Evolutionary conservation across 164 flowering plant genomes (phyloP).

Genomic region (Stephania japonica): DNA sequence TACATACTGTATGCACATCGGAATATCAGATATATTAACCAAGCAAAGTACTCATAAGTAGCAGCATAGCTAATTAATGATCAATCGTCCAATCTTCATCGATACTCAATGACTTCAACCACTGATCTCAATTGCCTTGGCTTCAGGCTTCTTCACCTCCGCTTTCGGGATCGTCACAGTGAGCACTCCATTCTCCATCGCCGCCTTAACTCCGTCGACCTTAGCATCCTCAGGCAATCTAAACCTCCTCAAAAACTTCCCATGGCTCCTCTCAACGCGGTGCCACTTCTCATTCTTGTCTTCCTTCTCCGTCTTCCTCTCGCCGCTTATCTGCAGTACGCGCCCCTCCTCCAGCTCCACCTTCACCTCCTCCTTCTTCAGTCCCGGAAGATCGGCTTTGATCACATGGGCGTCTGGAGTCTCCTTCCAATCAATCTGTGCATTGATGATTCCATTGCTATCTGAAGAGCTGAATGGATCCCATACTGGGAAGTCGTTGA

Average conservation of each 20-base stretch:
- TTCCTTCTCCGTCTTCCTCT: constrained; percentile 23
- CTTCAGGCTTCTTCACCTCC: constrained; percentile 20
- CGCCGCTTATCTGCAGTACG: constrained; percentile 30
- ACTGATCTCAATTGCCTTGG: constrained; percentile 20
- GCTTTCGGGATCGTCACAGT: constrained; percentile 26
- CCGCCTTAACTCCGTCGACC: constrained; percentile 28
- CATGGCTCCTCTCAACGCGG: constrained; percentile 27
- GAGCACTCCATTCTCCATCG: constrained; percentile 29
- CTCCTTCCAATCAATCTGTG: constrained; percentile 34
- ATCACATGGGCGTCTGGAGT: constrained; percentile 32
- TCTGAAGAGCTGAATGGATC: constrained; percentile 16
- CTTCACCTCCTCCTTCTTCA: constrained; percentile 35
- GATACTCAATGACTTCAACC: constrained; percentile 4
- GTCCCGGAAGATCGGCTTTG: constrained; percentile 36
- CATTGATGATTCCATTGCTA: constrained; percentile 13
- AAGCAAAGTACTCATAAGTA: background rate
- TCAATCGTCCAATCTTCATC: background rate
- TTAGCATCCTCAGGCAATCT: constrained; percentile 35
- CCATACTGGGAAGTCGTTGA: constrained; percentile 23
- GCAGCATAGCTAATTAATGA: background rate
- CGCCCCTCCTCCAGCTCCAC: constrained; percentile 34
- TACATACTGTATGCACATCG: no score
- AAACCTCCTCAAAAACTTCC: constrained; percentile 27
- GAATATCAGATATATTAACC: no score
- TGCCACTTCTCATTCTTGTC: constrained; percentile 33